Base-by-base conservation (phyloP, 2,329 filamentous ascomycete genomes). In the Fusarium burgessii region DNA sequence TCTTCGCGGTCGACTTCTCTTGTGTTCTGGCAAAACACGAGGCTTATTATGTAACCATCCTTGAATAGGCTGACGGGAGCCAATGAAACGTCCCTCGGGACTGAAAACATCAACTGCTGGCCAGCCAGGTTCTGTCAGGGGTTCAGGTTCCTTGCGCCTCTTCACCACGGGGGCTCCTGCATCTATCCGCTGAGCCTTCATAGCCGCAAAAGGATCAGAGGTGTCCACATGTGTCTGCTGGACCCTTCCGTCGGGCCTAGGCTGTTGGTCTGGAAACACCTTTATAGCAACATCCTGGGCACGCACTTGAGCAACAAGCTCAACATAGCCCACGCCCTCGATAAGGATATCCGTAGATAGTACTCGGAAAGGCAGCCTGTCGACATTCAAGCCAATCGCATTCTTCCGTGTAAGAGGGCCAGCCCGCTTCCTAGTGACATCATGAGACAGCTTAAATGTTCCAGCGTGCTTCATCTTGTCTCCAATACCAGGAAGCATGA, bases 301-400 rank as follows among this genome's bases (percentile, higher is more conserved):
- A 54, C 95, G 89, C 13, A 97, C 89, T 81, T 99, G 95, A 6
- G 91, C 91, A 1, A 90, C 91, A 42, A 99, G 80, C 81, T 99
- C 96, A 5, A 99, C 87, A 93, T 97, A 99, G 11, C 96, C 96
- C 29, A 94, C 91, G 4, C 96, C 94, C 79, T 98, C 95, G 52
- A 99, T 90, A 17, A 99, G 83, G 27, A 99, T 90, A 77, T 99
- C 97, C 1, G 91, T 88, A 12, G 92, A 90, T 66, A 96, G 86
- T 4, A 98, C 90, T 17, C 89, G 88, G 80, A 95, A 99, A 0
- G 94, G 93, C 7, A 98, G 83, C 18, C 85, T 83, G 4, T 93
- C 90, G 1, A 92, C 86, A 60, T 88, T 89, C 47, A 91, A 83
- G 41, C 87, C 90, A 46, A 87, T 87, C 4, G 89, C 92, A 52